A percentile compares a stretch with the other conserved stretches of the same genome.
These are phyloP conservation scores for Verticillium klebahnii DNA, from an alignment of 2,329 filamentous ascomycete species.

Conservation along the genomic window DNA sequence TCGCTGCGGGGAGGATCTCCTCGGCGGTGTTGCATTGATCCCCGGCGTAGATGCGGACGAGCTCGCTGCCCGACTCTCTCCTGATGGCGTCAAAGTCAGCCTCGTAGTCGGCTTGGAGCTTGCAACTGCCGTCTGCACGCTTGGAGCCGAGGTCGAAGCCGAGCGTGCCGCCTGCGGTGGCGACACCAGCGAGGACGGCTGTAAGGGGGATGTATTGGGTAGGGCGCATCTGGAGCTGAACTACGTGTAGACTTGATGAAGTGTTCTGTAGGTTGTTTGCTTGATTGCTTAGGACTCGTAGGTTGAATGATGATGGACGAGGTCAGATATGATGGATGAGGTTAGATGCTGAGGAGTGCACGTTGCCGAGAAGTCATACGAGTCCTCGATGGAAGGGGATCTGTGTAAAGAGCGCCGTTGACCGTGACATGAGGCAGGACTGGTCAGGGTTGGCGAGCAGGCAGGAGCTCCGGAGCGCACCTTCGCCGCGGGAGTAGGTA, in stretches of 20 bases:
- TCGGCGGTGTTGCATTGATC: constrained; percentile 61
- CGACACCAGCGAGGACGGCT: constrained; percentile 21
- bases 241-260: too few species aligned
- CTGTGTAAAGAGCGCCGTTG: too few species aligned
- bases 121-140: constrained; percentile 56
- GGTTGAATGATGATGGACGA: too few species aligned
- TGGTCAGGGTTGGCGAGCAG: too few species aligned
- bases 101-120: constrained; percentile 57
- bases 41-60: constrained; percentile 65
- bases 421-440: too few species aligned
- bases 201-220: constrained; percentile 1
- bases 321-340: too few species aligned
- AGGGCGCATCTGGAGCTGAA: too few species aligned
- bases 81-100: constrained; percentile 60
- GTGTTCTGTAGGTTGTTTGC: background rate
- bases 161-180: constrained; percentile 37
- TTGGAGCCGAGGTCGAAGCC: constrained; percentile 66
- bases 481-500: too few species aligned
- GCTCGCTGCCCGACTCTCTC: constrained; percentile 38
- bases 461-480: too few species aligned
- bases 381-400: too few species aligned
- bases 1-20: constrained; percentile 61
- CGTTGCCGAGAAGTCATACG: too few species aligned
- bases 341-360: too few species aligned
- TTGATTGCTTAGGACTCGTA: background rate